A percentile compares a stretch with the other conserved stretches of the same genome.
These are phyloP conservation scores for Xylaria sp. DNA, from an alignment of 2,329 filamentous ascomycete genomes.

Conservation along the genomic window DNA sequence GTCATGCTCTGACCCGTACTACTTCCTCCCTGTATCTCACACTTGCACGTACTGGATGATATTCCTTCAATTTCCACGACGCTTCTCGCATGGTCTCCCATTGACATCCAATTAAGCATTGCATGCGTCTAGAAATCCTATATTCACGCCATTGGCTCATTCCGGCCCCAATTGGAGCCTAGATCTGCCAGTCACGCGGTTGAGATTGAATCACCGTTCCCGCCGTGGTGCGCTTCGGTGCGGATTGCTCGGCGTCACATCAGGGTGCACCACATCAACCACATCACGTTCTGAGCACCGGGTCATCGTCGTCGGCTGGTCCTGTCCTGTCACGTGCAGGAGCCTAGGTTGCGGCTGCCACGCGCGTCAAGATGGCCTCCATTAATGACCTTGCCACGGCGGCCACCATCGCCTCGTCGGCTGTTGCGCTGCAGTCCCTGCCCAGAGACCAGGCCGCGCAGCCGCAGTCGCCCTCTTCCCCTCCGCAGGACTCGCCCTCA, in stretches of 20 bases:
- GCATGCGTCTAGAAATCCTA: slow-evolving; percentile 8
- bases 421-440: slow-evolving; percentile 27
- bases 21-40: background rate
- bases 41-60: background rate
- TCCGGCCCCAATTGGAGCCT: slow-evolving; percentile 5
- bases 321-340: slow-evolving; percentile 12
- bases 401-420: slow-evolving; percentile 41
- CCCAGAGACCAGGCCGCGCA: slow-evolving; percentile 15
- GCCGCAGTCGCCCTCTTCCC: slow-evolving; percentile 13
- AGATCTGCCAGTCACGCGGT: slow-evolving; percentile 8
- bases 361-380: slow-evolving; percentile 36
- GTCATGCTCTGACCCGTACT: too few species aligned
- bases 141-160: slow-evolving; percentile 4
- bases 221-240: background rate
- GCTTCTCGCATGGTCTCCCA: slow-evolving; percentile 1
- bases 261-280: too few species aligned
- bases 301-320: background rate
- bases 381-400: slow-evolving; percentile 47
- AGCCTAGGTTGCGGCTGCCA: slow-evolving; percentile 1
- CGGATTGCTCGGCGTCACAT: too few species aligned
- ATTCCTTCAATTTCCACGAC: background rate
- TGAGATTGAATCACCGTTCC: background rate
- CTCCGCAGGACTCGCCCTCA: slow-evolving; percentile 3
- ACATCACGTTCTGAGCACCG: background rate
- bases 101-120: slow-evolving; percentile 19